These are phyloP conservation scores for Dalbergia cultrata DNA, from an alignment of 306 rosid species.

Conservation along the genomic window DNA sequence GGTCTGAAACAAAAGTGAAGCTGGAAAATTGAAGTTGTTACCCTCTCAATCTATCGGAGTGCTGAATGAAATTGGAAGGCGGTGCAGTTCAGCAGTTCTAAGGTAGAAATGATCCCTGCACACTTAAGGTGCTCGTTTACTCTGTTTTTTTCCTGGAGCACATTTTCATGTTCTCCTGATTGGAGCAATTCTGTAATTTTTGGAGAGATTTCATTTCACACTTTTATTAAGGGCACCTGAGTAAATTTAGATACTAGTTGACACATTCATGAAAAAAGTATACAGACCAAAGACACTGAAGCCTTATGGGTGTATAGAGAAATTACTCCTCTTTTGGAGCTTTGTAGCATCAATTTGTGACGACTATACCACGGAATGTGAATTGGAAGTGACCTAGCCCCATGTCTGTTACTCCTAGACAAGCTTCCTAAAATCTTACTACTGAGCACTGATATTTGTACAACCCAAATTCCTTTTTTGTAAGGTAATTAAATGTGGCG, in stretches of 20 bases:
- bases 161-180: too few species aligned
- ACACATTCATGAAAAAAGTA: too few species aligned
- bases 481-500: too few species aligned
- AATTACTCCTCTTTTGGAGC: conserved; percentile 68
- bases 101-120: conserved; percentile 59
- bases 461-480: too few species aligned
- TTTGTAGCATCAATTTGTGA: conserved; percentile 76
- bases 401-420: conserved; percentile 75
- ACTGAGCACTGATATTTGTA: too few species aligned
- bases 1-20: too few species aligned
- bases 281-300: too few species aligned
- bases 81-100: conserved; percentile 61
- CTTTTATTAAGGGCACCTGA: too few species aligned
- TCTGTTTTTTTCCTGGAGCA: background rate
- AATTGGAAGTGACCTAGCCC: conserved; percentile 75
- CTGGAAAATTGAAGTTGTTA: conserved; percentile 63
- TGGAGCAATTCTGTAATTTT: too few species aligned
- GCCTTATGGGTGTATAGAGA: conserved; percentile 64
- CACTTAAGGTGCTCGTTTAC: conserved; percentile 3
- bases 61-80: conserved; percentile 88
- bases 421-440: conserved; percentile 67
- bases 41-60: conserved; percentile 75
- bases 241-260: too few species aligned
- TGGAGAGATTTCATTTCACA: too few species aligned
- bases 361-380: conserved; percentile 65